Percentiles rank a stretch among this genome's conserved stretches.
These are phyloP conservation scores for Immersiporthe knoxdaviesiana DNA, from an alignment of 2,329 filamentous ascomycete genomes.

Conservation along the genomic window DNA sequence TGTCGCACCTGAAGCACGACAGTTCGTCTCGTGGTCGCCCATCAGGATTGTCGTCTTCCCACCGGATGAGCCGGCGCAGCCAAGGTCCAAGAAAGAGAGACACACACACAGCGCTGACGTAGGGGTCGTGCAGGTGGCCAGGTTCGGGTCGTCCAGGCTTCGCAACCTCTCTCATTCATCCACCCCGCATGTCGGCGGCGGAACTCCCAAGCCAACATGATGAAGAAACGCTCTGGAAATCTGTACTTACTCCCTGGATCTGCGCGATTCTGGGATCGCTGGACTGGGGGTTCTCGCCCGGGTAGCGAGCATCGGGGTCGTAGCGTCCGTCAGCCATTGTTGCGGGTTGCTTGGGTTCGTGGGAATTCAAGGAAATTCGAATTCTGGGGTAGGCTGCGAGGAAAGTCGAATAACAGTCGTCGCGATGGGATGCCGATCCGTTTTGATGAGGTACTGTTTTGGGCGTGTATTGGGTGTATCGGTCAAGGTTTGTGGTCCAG, in stretches of 20 bases:
- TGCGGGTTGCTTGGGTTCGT: background rate
- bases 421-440: slow-evolving; percentile 5
- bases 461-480: slow-evolving; percentile 5
- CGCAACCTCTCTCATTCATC: too few species aligned
- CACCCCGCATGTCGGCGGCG: background rate
- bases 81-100: background rate
- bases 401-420: background rate
- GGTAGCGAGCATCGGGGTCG: slow-evolving; percentile 22
- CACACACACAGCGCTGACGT: slow-evolving; percentile 14
- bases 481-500: background rate
- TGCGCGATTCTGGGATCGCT: slow-evolving; percentile 24
- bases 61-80: slow-evolving; percentile 3
- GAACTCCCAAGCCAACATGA: background rate
- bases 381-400: background rate
- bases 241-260: slow-evolving; percentile 21
- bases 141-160: background rate
- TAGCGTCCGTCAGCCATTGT: slow-evolving; percentile 21
- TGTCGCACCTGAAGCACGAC: background rate
- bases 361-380: slow-evolving; percentile 5
- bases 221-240: background rate
- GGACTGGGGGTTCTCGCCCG: slow-evolving; percentile 13
- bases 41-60: background rate
- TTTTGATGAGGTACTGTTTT: too few species aligned
- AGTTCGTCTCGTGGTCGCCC: slow-evolving; percentile 6
- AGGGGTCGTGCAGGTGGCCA: background rate